Conservation (phyloP, 2,329 filamentous ascomycete genomes). For the Colletotrichum falcatum region DNA sequence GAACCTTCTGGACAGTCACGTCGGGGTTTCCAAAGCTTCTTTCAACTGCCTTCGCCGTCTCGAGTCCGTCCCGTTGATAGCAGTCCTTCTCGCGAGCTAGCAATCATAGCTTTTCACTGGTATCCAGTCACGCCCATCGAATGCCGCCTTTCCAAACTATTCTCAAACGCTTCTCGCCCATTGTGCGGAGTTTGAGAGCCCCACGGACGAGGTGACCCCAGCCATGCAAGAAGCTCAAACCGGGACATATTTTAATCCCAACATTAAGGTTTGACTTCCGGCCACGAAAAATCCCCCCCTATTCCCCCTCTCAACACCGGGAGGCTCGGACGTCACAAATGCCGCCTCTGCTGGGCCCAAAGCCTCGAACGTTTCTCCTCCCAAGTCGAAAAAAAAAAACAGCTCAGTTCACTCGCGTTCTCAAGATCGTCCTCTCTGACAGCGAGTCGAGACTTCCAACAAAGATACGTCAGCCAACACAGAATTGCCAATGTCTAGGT, state of each 20-base stretch:
- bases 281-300: background rate
- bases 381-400: background rate
- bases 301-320: no score
- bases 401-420: background rate
- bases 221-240: background rate
- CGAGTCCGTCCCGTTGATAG: background rate
- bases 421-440: no score
- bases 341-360: no score
- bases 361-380: background rate
- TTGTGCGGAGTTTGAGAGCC: background rate
- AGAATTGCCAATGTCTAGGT: constrained; percentile 29
- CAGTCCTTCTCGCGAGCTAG: no score
- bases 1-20: background rate
- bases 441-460: no score
- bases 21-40: background rate
- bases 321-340: no score
- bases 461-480: background rate
- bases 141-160: no score
- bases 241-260: background rate
- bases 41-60: background rate
- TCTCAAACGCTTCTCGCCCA: no score
- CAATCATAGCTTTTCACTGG: no score
- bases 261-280: background rate
- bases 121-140: no score
- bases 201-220: background rate